Evolutionary conservation across 805 yeast species (phyloP).

Genomic region (Nakazawaea pomicola): DNA sequence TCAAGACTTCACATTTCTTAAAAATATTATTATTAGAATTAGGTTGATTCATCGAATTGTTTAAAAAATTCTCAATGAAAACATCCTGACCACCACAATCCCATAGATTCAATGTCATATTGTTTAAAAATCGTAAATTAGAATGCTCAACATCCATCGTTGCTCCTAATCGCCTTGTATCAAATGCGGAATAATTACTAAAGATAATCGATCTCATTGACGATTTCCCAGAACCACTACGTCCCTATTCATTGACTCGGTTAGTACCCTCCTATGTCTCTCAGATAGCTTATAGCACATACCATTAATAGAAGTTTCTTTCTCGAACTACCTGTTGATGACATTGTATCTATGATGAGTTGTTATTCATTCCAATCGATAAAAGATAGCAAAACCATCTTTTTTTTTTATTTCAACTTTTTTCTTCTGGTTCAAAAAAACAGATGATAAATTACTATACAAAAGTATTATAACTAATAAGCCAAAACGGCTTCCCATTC

Average conservation of each 20-base stretch:
- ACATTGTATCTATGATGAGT: not conserved
- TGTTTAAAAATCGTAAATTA: conserved; percentile 85
- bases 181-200: conserved; percentile 93
- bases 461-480: not conserved
- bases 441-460: not conserved
- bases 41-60: conserved; percentile 30
- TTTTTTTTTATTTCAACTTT: not conserved
- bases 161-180: conserved; percentile 91
- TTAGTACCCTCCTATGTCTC: not conserved
- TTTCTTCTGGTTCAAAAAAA: too few species aligned
- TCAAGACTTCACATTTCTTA: conserved; percentile 91
- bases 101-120: conserved; percentile 94
- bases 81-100: conserved; percentile 99
- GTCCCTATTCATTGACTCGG: conserved; percentile 53
- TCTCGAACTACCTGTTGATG: conserved; percentile 11
- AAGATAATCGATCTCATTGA: conserved; percentile 96
- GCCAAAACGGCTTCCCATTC: not conserved
- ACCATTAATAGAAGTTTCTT: conserved; percentile 17
- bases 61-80: conserved; percentile 83
- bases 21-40: conserved; percentile 89
- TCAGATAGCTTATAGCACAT: not conserved
- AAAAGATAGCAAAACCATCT: too few species aligned
- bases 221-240: conserved; percentile 95
- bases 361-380: not conserved
- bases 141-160: conserved; percentile 99